These are phyloP conservation scores for Diaporthe sp. DNA, from an alignment of 2,329 filamentous ascomycete species.

Conservation along the genomic window DNA sequence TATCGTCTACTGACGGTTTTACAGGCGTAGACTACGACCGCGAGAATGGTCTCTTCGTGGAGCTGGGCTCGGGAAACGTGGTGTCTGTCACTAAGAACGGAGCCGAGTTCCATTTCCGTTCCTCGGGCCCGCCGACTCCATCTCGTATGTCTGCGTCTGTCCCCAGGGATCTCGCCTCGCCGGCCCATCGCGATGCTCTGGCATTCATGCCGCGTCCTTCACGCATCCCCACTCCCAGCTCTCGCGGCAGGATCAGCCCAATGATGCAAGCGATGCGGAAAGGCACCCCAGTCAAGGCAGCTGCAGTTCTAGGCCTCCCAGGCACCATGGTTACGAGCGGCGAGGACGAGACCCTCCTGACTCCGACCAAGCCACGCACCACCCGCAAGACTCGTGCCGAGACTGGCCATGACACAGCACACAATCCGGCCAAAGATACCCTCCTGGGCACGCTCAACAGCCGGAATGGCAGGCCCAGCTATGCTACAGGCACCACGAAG, in stretches of 20 bases:
- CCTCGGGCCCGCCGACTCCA: slow-evolving; percentile 13
- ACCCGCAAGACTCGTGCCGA: neutral
- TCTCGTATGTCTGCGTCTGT: neutral
- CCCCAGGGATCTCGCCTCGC: slow-evolving; percentile 6
- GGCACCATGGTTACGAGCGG: neutral
- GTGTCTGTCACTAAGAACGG: slow-evolving; percentile 31
- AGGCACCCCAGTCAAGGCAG: slow-evolving; percentile 37
- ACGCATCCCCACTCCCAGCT: slow-evolving; percentile 30
- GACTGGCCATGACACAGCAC: neutral
- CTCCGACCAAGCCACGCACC: slow-evolving; percentile 19
- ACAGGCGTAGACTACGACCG: slow-evolving; percentile 30
- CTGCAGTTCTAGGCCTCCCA: slow-evolving; percentile 34
- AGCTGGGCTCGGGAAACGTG: slow-evolving; percentile 40
- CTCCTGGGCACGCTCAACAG: neutral
- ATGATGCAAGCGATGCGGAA: slow-evolving; percentile 34
- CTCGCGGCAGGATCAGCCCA: slow-evolving; percentile 7
- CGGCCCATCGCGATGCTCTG: neutral
- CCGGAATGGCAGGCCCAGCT: neutral
- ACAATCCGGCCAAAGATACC: neutral
- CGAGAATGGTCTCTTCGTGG: slow-evolving; percentile 35
- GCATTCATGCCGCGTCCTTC: slow-evolving; percentile 13
- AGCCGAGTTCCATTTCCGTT: slow-evolving; percentile 22
- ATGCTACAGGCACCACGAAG: neutral
- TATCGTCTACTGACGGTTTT: neutral
- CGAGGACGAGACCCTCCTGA: neutral